These are phyloP conservation scores for Penicillium sp. DNA, from an alignment of 2,329 filamentous ascomycete species.

Conservation along the genomic window DNA sequence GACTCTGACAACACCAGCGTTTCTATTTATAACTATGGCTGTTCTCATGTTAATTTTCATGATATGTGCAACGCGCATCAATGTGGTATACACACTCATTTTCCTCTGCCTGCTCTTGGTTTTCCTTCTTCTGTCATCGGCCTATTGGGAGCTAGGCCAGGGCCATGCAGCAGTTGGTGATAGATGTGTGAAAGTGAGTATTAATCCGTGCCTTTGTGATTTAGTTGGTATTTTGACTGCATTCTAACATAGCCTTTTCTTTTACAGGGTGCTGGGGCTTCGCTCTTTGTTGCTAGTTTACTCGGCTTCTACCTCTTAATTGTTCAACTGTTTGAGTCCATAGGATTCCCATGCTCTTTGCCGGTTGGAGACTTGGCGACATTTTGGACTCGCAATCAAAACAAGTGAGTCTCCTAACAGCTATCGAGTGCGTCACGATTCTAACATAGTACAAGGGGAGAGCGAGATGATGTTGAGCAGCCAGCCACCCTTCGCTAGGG, in stretches of 20 bases:
- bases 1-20: conserved; percentile 32
- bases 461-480: neutral
- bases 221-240: neutral
- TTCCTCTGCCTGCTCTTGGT: conserved; percentile 61
- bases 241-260: neutral
- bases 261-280: conserved; percentile 46
- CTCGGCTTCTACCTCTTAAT: conserved; percentile 55
- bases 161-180: conserved; percentile 31
- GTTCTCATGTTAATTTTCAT: conserved; percentile 66
- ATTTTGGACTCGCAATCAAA: conserved; percentile 11
- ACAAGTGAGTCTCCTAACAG: conserved; percentile 4
- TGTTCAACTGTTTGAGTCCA: conserved; percentile 52
- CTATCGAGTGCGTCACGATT: neutral
- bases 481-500: no score
- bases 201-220: no score
- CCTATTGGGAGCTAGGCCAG: conserved; percentile 57
- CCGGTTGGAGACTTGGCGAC: conserved; percentile 40
- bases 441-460: neutral
- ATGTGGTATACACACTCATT: conserved; percentile 67
- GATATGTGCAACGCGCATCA: conserved; percentile 69
- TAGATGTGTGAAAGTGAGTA: conserved; percentile 29
- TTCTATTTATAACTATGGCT: conserved; percentile 65
- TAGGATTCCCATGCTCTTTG: conserved; percentile 54
- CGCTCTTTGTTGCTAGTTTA: conserved; percentile 49
- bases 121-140: conserved; percentile 60